phyloP scores from a whole-genome alignment of 176 grass and related monocot species.

The Ampelocalamus luodianensis region DNA sequence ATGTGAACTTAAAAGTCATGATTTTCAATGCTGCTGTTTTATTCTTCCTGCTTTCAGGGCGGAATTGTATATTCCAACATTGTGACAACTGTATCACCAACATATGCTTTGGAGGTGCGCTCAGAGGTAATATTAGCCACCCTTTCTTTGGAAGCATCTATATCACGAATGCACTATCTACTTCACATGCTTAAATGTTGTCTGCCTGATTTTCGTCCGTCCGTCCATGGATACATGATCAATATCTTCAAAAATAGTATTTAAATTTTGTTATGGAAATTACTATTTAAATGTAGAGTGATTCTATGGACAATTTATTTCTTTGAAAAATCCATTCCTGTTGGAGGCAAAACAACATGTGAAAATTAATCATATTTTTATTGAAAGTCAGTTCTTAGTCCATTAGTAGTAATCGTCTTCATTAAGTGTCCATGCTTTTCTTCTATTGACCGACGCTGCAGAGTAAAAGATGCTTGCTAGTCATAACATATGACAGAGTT shows the following conservation, averaged over 20 bases:
- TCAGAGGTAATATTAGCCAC: slow-evolving; percentile 68
- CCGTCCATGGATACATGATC: too few relatives aligned
- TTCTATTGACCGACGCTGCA: background rate
- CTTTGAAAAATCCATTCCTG: background rate
- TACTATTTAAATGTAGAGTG: background rate
- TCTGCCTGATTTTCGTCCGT: too few relatives aligned
- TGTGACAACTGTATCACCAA: slow-evolving; percentile 96
- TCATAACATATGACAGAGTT: slow-evolving; percentile 18
- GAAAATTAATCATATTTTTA: slow-evolving; percentile 6
- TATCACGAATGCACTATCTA: background rate
- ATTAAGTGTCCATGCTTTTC: background rate
- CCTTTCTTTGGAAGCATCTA: background rate
- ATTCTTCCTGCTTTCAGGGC: slow-evolving; percentile 51
- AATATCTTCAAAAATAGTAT: background rate
- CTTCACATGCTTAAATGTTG: too few relatives aligned
- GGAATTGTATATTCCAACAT: slow-evolving; percentile 96
- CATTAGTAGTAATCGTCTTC: background rate
- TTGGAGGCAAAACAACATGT: background rate
- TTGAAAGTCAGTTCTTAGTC: background rate
- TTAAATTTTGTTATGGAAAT: background rate
- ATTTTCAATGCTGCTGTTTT: slow-evolving; percentile 19
- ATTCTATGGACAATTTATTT: background rate
- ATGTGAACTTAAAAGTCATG: slow-evolving; percentile 25
- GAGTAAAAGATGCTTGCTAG: background rate
- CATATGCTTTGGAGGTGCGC: slow-evolving; percentile 91